A percentile compares a stretch with the other conserved stretches of the same genome.
phyloP scores from a whole-genome alignment of 1,284 basidiomycete species.

The Apiotrichum gracile region DNA sequence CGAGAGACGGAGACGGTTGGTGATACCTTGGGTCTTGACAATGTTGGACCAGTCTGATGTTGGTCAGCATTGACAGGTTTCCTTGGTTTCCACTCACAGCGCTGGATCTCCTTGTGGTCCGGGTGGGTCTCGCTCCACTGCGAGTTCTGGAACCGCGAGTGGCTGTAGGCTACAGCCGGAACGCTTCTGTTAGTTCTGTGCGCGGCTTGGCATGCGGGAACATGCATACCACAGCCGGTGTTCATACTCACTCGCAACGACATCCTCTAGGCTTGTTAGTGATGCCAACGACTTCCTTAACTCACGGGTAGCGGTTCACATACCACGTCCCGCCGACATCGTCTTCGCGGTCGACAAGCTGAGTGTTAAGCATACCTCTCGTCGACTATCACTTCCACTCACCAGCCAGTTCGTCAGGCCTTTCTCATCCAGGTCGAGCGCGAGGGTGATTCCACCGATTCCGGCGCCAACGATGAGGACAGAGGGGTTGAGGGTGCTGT shows the following conservation, averaged over 20 bases:
- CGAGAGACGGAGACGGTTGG: conserved; percentile 12
- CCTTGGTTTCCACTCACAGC: neutral
- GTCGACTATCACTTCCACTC: neutral
- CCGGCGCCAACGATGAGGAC: conserved; percentile 8
- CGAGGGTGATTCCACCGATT: conserved; percentile 14
- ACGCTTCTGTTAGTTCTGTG: conserved; percentile 1
- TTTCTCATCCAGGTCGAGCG: conserved; percentile 11
- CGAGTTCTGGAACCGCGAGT: conserved; percentile 15
- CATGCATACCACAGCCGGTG: neutral
- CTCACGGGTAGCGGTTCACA: conserved; percentile 13
- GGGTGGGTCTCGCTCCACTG: conserved; percentile 16
- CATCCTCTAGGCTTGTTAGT: neutral
- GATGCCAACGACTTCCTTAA: neutral
- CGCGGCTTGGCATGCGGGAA: neutral
- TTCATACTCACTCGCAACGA: conserved; percentile 5
- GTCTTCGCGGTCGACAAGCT: conserved; percentile 9
- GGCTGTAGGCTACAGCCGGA: conserved; percentile 11
- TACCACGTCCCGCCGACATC: conserved; percentile 17
- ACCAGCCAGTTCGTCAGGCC: conserved; percentile 16
- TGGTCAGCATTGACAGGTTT: neutral
- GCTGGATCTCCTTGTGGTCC: conserved; percentile 13
- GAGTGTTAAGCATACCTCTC: neutral
- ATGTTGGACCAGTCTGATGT: conserved; percentile 15
- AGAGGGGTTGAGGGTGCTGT: neutral
- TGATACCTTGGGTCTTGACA: conserved; percentile 12